These are phyloP conservation scores for Gossypium davidsonii DNA, from an alignment of 441 rosid species.

Conservation along the genomic window DNA sequence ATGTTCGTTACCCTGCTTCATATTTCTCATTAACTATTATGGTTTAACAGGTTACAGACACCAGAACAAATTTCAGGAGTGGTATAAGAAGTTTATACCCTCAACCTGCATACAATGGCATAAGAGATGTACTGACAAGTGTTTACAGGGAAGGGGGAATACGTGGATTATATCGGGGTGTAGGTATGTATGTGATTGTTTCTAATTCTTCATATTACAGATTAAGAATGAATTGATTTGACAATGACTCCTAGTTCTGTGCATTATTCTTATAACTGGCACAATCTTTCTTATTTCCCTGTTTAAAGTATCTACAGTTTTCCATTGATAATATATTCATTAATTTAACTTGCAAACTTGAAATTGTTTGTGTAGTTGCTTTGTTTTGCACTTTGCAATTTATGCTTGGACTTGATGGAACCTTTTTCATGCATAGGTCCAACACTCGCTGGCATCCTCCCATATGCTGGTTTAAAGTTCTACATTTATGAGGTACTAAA, in stretches of 20 bases:
- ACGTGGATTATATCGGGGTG: conserved; percentile 79
- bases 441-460: conserved; percentile 81
- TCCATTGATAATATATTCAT: neutral
- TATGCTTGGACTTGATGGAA: neutral
- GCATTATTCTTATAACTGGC: neutral
- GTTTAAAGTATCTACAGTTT: neutral
- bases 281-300: neutral
- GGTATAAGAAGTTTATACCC: conserved; percentile 35
- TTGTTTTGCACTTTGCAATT: neutral
- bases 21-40: conserved; percentile 8
- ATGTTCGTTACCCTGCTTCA: conserved; percentile 1
- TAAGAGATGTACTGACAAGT: conserved; percentile 62
- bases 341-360: neutral
- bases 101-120: conserved; percentile 60
- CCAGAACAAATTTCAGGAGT: conserved; percentile 27
- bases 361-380: neutral
- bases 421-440: conserved; percentile 59
- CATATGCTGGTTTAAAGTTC: conserved; percentile 91
- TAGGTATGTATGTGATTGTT: conserved; percentile 44
- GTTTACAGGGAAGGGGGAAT: conserved; percentile 80
- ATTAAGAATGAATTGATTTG: conserved; percentile 7
- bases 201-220: conserved; percentile 1
- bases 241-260: neutral
- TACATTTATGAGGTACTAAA: conserved; percentile 82
- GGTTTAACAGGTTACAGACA: conserved; percentile 46